Percentiles rank a stretch among this genome's conserved stretches.
These are phyloP conservation scores for Irpex lacteus DNA, from an alignment of 1,284 basidiomycete species.

Conservation along the genomic window DNA sequence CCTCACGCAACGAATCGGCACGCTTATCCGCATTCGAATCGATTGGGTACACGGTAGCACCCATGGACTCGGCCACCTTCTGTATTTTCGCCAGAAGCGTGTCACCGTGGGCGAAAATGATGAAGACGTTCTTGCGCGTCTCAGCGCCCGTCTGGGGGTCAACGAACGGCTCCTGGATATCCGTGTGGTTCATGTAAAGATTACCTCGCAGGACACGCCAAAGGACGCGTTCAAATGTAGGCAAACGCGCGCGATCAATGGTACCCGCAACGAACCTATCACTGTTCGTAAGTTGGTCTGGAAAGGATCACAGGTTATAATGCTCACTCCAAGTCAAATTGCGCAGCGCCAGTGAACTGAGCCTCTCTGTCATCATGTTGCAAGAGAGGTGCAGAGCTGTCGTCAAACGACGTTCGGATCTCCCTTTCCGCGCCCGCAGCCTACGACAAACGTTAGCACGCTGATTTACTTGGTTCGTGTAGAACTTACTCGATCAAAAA, in stretches of 20 bases:
- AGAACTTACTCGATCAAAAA: constrained; percentile 80
- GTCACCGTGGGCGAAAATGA: constrained; percentile 98
- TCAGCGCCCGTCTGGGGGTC: constrained; percentile 81
- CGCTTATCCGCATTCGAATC: constrained; percentile 94
- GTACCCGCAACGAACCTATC: constrained; percentile 92
- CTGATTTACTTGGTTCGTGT: not conserved
- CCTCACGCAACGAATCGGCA: constrained; percentile 86
- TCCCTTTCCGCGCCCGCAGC: constrained; percentile 80
- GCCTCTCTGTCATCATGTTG: constrained; percentile 87
- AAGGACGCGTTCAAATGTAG: constrained; percentile 95
- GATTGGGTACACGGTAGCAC: constrained; percentile 94
- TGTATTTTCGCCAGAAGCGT: constrained; percentile 95
- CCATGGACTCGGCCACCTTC: constrained; percentile 98
- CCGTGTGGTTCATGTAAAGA: constrained; percentile 98
- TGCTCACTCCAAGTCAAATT: constrained; percentile 85
- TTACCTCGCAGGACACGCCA: constrained; percentile 99
- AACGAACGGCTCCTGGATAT: constrained; percentile 92
- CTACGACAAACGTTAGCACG: constrained; percentile 36
- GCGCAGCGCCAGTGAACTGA: constrained; percentile 52
- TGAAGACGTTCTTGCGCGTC: constrained; percentile 97
- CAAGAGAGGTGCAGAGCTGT: constrained; percentile 87
- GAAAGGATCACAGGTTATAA: not conserved
- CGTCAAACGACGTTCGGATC: constrained; percentile 89
- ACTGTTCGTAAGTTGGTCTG: not conserved
- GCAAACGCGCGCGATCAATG: constrained; percentile 89